Percentiles rank a stretch among this genome's conserved stretches.
phyloP scores from a whole-genome alignment of 192 early-diverging fungal genomes.

The Backusella circina region DNA sequence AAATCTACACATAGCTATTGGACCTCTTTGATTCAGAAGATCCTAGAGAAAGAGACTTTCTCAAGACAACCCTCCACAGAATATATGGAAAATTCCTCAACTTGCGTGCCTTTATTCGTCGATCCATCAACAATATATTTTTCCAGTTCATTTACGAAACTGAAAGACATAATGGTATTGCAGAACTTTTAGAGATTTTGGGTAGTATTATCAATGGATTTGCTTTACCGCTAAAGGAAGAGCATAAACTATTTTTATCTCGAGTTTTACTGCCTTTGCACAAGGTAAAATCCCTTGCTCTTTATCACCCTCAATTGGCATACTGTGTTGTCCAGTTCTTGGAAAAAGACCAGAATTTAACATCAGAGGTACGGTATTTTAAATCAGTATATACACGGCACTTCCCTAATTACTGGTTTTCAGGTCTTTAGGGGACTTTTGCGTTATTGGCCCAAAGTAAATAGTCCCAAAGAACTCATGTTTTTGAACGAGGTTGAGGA shows the following conservation, averaged over 20 bases:
- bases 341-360: conserved; percentile 85
- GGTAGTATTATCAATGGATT: conserved; percentile 96
- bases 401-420: neutral
- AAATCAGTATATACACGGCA: neutral
- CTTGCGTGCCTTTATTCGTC: conserved; percentile 83
- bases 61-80: conserved; percentile 89
- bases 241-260: conserved; percentile 85
- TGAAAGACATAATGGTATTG: conserved; percentile 88
- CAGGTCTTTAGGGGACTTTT: conserved; percentile 68
- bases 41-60: conserved; percentile 86
- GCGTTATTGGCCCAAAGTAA: conserved; percentile 92
- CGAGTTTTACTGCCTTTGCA: conserved; percentile 87
- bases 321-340: conserved; percentile 94
- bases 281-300: conserved; percentile 79
- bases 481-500: conserved; percentile 91
- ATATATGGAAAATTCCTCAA: conserved; percentile 94
- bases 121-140: conserved; percentile 92
- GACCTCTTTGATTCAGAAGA: conserved; percentile 93
- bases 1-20: conserved; percentile 62
- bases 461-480: conserved; percentile 94
- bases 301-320: conserved; percentile 89
- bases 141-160: conserved; percentile 90
- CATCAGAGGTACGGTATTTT: conserved; percentile 39
- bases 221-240: conserved; percentile 88
- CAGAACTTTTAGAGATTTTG: conserved; percentile 87